phyloP scores from a whole-genome alignment of 768 basidiomycete genomes.

The Cystobasidium ongulense region DNA sequence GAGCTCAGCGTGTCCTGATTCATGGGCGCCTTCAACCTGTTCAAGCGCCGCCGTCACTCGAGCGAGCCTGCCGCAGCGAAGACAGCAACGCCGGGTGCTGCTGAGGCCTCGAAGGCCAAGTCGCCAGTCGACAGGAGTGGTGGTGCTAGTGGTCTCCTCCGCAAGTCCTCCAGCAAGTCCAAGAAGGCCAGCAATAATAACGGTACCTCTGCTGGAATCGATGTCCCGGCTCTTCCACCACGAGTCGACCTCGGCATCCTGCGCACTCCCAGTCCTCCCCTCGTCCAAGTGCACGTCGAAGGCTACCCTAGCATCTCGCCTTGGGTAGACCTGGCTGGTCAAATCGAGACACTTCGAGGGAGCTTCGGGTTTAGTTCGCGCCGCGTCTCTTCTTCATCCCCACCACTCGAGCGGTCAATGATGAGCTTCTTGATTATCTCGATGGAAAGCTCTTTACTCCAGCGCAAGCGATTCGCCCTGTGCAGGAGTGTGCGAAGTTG shows the following conservation, averaged over 20 bases:
- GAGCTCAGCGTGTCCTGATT: background rate
- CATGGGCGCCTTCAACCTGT: background rate
- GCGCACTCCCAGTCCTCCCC: background rate
- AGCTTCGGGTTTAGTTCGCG: background rate
- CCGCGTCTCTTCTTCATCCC: background rate
- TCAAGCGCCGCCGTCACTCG: background rate
- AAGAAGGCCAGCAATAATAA: background rate
- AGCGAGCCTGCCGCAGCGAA: background rate
- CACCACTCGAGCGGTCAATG: background rate
- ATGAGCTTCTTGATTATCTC: background rate
- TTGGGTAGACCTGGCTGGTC: background rate
- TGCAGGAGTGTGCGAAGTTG: slow-evolving; percentile 5
- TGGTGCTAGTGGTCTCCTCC: background rate
- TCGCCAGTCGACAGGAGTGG: background rate
- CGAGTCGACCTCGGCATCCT: background rate
- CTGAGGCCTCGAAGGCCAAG: background rate
- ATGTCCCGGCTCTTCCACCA: background rate
- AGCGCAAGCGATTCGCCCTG: slow-evolving; percentile 11
- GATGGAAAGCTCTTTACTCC: background rate
- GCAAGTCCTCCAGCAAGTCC: background rate
- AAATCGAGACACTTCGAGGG: background rate
- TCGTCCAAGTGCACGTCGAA: background rate
- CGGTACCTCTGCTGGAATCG: background rate
- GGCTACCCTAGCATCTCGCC: background rate
- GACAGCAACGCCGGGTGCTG: background rate